Evolutionary conservation across 768 basidiomycete species (phyloP).

Genomic region (Trametes meyenii): DNA sequence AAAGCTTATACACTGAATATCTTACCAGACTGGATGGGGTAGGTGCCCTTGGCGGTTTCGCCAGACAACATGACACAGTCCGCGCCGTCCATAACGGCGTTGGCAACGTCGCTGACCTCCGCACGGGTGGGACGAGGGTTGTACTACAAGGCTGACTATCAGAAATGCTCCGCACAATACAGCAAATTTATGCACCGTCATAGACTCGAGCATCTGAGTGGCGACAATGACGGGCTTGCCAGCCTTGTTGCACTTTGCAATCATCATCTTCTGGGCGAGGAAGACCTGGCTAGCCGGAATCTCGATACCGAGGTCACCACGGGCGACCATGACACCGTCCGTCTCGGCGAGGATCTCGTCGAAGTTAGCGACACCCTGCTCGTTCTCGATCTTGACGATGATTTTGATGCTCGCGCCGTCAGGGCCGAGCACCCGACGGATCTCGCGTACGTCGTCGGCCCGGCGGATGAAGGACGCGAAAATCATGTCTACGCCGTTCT

Average conservation of each 20-base stretch:
- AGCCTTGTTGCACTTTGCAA: conserved; percentile 96
- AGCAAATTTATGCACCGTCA: conserved; percentile 68
- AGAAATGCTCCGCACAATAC: background rate
- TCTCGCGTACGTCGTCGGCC: conserved; percentile 91
- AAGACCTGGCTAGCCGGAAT: conserved; percentile 99
- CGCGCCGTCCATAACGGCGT: conserved; percentile 97
- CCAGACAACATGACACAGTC: conserved; percentile 99
- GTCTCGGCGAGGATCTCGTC: conserved; percentile 95
- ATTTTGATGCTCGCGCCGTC: conserved; percentile 97
- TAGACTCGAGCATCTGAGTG: conserved; percentile 99
- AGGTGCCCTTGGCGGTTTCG: conserved; percentile 97
- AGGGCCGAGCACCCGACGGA: conserved; percentile 90
- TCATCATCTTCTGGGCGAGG: conserved; percentile 99
- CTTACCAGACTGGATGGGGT: conserved; percentile 91
- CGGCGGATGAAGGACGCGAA: conserved; percentile 99
- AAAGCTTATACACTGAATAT: conserved; percentile 25
- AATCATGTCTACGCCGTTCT: conserved; percentile 98
- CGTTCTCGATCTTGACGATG: conserved; percentile 99
- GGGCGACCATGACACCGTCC: conserved; percentile 99
- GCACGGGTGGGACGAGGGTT: conserved; percentile 99
- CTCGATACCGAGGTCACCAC: conserved; percentile 99
- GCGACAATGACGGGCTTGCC: conserved; percentile 99
- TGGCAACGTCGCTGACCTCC: conserved; percentile 98
- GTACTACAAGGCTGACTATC: conserved; percentile 55
- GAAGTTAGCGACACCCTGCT: conserved; percentile 98